These are phyloP conservation scores for Coprinopsis cinerea DNA, from an alignment of 768 basidiomycete genomes.

Conservation along the genomic window DNA sequence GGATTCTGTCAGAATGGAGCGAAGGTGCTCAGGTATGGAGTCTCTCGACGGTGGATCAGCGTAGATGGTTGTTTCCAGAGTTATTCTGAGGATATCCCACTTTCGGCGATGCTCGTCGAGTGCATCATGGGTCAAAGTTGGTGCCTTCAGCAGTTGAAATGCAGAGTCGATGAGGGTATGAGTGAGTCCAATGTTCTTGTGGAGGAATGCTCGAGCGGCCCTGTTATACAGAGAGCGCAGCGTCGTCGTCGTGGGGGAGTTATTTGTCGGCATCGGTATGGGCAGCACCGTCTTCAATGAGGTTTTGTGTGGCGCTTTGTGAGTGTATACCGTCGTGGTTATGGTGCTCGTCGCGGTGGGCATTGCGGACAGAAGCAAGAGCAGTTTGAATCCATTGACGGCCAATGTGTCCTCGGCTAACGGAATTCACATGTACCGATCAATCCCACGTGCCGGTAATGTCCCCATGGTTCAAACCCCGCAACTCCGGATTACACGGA, in stretches of 20 bases:
- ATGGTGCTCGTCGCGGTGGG: conserved; percentile 14
- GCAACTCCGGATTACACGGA: too few species aligned
- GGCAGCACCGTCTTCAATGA: conserved; percentile 6
- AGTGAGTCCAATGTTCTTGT: conserved; percentile 63
- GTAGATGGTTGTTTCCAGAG: conserved; percentile 72
- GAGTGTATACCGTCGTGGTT: conserved; percentile 8
- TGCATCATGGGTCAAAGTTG: conserved; percentile 27
- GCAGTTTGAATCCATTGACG: background rate
- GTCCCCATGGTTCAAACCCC: background rate
- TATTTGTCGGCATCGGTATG: background rate
- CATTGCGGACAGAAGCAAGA: conserved; percentile 12
- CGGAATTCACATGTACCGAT: conserved; percentile 7
- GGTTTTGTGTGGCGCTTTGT: conserved; percentile 6
- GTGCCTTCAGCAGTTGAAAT: conserved; percentile 52
- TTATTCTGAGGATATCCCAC: conserved; percentile 86
- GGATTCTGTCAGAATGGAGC: conserved; percentile 48
- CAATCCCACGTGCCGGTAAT: background rate
- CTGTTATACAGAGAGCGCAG: conserved; percentile 70
- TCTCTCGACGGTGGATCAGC: conserved; percentile 43
- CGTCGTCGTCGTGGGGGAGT: conserved; percentile 32
- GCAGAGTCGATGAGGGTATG: conserved; percentile 62
- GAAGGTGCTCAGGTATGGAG: conserved; percentile 45
- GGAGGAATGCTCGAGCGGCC: conserved; percentile 74
- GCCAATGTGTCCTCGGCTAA: background rate
- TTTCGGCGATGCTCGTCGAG: conserved; percentile 59